Evolutionary conservation across 2,329 filamentous ascomycete species (phyloP).

Genomic region (Parascedosporium putredinis): DNA sequence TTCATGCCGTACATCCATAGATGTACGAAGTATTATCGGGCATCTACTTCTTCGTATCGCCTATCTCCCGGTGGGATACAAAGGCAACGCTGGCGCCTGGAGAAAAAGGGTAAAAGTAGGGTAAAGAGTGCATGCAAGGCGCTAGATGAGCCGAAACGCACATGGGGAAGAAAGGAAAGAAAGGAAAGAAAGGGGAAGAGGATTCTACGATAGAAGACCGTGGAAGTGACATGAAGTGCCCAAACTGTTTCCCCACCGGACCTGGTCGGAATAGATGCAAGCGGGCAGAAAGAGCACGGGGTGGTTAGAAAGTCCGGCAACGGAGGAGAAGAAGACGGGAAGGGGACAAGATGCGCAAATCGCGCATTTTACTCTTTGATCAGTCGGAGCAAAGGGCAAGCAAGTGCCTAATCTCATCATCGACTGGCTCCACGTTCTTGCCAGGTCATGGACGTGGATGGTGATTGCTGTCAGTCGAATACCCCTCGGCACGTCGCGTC

Average conservation of each 20-base stretch:
- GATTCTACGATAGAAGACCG: too few relatives aligned
- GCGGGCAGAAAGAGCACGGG: neutral
- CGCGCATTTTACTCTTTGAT: too few relatives aligned
- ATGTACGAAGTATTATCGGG: too few relatives aligned
- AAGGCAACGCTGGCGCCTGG: neutral
- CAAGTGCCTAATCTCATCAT: neutral
- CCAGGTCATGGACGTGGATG: neutral
- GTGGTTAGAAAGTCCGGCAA: neutral
- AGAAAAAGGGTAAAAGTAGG: neutral
- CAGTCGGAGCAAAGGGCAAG: neutral
- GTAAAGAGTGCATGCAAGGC: neutral
- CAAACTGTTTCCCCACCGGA: neutral
- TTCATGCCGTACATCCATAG: neutral
- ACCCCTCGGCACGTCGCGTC: slow-evolving; percentile 4
- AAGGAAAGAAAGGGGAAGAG: too few relatives aligned
- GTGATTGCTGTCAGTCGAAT: neutral
- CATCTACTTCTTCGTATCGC: neutral
- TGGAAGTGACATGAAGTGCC: too few relatives aligned
- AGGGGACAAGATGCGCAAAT: too few relatives aligned
- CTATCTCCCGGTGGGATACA: neutral
- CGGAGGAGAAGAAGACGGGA: neutral
- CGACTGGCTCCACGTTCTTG: neutral
- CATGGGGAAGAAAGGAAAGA: neutral
- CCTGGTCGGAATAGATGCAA: too few relatives aligned
- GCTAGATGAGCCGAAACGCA: neutral